Base-by-base conservation (phyloP, 1,139 yeast species). In the Taiozyma sp. region DNA sequence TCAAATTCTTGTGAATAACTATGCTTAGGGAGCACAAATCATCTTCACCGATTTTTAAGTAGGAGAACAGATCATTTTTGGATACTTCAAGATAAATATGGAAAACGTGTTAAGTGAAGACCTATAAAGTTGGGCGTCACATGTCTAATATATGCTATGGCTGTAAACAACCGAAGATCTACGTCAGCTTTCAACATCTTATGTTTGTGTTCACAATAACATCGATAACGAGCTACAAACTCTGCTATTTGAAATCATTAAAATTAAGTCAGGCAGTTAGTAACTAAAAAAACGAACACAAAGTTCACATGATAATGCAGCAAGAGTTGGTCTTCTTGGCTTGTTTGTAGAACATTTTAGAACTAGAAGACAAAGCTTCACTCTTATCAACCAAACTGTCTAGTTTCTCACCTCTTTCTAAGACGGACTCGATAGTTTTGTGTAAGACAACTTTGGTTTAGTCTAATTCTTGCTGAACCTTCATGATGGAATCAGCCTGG, bases 261-360 rank as follows among this genome's bases (percentile, higher is more conserved):
- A 32, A 32, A 7, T 13, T 5, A 14, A 32, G 5, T 6, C 36
- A 32, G 19, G 36, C 14, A 32, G 19, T 19, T 19, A n/a, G 46
- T 24, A 41, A 27, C 19, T 16, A 41, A 10, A n/a, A 41, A 41
- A 24, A 22, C 24, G 19, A 24, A 24, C 27, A 24, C 27, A 38
- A 32, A 32, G 32, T 22, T 71, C 71, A 90, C 78, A 87, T 80
- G 60, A 92, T 79, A 24, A 86, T 78, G 75, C 99, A 95, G 73
- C 99, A 93, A 28, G 97, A 89, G 73, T 93, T 93, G 45, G 98
- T 91, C 80, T 90, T 91, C 76, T 92, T 91, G 40, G 99, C 99
- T 71, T 93, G 97, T 68, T 90, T 91, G 75, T 93, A 93, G 68
- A 95, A 93, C 88, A 91, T 88, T 67, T 95, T 81, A 39, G 97